Base-by-base conservation (phyloP, 441 rosid genomes). In the Erodium moschatum region DNA sequence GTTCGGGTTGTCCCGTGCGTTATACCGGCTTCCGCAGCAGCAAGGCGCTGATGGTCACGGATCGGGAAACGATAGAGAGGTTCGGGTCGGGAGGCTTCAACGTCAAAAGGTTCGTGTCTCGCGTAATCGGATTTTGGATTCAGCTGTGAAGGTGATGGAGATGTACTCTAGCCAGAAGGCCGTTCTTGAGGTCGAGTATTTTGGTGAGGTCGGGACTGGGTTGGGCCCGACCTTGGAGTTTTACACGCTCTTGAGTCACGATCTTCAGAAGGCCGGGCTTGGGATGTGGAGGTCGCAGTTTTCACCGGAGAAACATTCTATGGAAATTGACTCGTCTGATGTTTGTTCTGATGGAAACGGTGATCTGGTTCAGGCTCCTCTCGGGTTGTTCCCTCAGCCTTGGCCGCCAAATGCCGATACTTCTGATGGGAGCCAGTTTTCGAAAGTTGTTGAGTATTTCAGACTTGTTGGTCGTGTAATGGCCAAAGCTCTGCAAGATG, bases 401-500 rank as follows among this genome's bases (percentile, higher is more conserved):
- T 96, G 97, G 97, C 82, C 97, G 76, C 90, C 88, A 70, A 84
- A 67, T 82, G 79, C 79, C 65, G 87, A 89, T 75, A 74, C 75
- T 66, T 83, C 98, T 58, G 98, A 88, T 80, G 90, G 89, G 66
- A 86, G 87, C 77, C 88, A 80, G 71, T 81, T 96, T 24, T 77
- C 73, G 69, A 92, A 88, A 82, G 97, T 81, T 13, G 65, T 82
- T 60, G 98, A 96, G 71, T 84, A 96, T 77, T 96, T 96, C 80
- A 90, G 96, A 66, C 79, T 96, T 75, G 80, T 91, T 82, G 99
- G 99, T 67, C 98, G 97, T 72, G 94, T 89, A 71, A 88, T 89
- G 94, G 98, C 99, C 42, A 96, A 96, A 84, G 98, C 99, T 74
- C 96, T 96, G 83, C 99, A 96, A 82, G 99, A 96, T 80, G 98